Conservation (phyloP, 768 basidiomycete genomes). For the Amanita thiersii region DNA sequence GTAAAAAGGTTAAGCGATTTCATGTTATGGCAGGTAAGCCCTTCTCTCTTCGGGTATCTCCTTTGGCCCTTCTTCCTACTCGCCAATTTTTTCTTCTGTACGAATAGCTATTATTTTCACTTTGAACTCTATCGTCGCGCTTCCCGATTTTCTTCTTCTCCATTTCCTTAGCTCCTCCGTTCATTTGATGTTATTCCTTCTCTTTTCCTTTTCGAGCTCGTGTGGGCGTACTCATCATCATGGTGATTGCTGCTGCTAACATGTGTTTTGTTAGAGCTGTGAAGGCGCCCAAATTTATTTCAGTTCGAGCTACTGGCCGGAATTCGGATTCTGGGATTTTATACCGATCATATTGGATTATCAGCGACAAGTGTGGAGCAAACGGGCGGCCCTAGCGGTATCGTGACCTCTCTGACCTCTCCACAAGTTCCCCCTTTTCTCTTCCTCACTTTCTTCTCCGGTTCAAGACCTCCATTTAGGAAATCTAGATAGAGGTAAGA, state of each 20-base stretch:
- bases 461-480: no score
- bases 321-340: slow-evolving; percentile 83
- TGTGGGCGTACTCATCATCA: neutral
- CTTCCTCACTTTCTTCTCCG: no score
- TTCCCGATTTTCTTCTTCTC: neutral
- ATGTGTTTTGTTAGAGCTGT: slow-evolving; percentile 44
- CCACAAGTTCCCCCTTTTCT: no score
- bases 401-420: no score
- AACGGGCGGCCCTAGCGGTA: no score
- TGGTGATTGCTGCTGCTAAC: slow-evolving; percentile 5
- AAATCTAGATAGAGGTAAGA: no score
- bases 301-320: slow-evolving; percentile 81
- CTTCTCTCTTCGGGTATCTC: neutral
- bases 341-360: slow-evolving; percentile 83
- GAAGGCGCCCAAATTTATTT: slow-evolving; percentile 88
- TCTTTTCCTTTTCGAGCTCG: neutral
- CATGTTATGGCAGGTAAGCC: slow-evolving; percentile 88
- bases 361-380: slow-evolving; percentile 67
- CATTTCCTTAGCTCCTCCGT: neutral
- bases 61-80: neutral
- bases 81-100: neutral
- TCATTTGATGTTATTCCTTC: neutral
- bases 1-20: slow-evolving; percentile 86
- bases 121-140: neutral
- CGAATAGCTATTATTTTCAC: neutral